Base-by-base conservation (phyloP, 805 yeast genomes). In the Candida railenensis region DNA sequence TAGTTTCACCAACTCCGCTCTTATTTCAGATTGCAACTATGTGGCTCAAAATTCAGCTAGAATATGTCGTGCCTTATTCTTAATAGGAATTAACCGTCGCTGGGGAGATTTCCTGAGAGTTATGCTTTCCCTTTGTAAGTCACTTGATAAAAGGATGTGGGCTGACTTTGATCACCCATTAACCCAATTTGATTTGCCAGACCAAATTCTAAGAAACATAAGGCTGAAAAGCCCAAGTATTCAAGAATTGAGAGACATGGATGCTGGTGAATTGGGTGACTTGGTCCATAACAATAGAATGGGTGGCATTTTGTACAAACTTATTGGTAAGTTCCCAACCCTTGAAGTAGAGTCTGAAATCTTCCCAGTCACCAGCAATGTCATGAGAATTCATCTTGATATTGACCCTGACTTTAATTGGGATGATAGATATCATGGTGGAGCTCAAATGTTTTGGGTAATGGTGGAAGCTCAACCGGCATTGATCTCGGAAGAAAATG, bases 41-140 rank as follows among this genome's bases (percentile, higher is more conserved):
- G 96, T 94, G 47, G 97, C 98, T 1, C 99, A 94, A 58, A 94
- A 94, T 58, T 80, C 97, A 3, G 89, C 92, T 1, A 83, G 99
- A 72, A 92, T 94, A 30, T 82, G 96, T 53, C 80, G 98, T 21
- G 97, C 99, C 0, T 71, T 95, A 42, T 90, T 94, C 55, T 68
- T 91, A 51, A 82, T 94, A 50, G 95, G 96, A 33, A 71, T 94
- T 32, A 87, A 89, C 58, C 74, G 99, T 54, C 74, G 95, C 48
- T 94, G 99, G 99, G 97, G 98, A 1, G 63, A 69, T 4, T 82
- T 90, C 50, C 77, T 94, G 42, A 80, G 82, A 46, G 78, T 85
- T 4, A 77, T 91, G 78, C 68, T 94, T 22, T 78, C 89, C 5
- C 73, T 94, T 18, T 92, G 97, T 63, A 89, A 90, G 54, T 82